These are phyloP conservation scores for Debaryomyces maramus DNA, from an alignment of 805 yeast species.

Conservation along the genomic window DNA sequence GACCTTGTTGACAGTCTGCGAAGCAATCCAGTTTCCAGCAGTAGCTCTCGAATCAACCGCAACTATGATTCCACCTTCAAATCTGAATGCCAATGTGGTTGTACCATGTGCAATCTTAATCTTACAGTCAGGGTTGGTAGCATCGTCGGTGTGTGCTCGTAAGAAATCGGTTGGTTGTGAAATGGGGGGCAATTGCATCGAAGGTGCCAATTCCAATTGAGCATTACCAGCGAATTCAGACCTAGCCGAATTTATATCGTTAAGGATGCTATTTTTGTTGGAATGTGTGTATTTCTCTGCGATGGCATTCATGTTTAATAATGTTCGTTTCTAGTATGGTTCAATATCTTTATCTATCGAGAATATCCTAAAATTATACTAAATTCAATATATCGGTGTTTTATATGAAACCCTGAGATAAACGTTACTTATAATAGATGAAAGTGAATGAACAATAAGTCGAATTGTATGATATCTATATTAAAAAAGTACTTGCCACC, in stretches of 20 bases:
- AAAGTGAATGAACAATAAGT: not conserved
- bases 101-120: slow-evolving; percentile 98
- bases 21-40: slow-evolving; percentile 97
- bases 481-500: not conserved
- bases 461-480: not conserved
- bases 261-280: slow-evolving; percentile 24
- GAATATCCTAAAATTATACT: not conserved
- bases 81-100: slow-evolving; percentile 95
- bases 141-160: slow-evolving; percentile 98
- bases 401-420: not conserved
- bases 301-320: slow-evolving; percentile 36
- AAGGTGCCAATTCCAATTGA: slow-evolving; percentile 51
- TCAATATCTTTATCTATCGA: no score
- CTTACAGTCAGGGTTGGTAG: slow-evolving; percentile 86
- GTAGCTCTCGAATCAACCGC: slow-evolving; percentile 99
- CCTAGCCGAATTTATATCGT: slow-evolving; percentile 30
- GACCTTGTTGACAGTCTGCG: slow-evolving; percentile 96
- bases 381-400: not conserved
- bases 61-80: slow-evolving; percentile 91
- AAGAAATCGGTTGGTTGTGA: slow-evolving; percentile 88
- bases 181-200: slow-evolving; percentile 75
- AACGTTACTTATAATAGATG: not conserved
- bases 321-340: not conserved
- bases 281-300: slow-evolving; percentile 38
- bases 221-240: slow-evolving; percentile 16